These are phyloP conservation scores for Cryphonectria japonica DNA, from an alignment of 2,329 filamentous ascomycete genomes.

Conservation along the genomic window DNA sequence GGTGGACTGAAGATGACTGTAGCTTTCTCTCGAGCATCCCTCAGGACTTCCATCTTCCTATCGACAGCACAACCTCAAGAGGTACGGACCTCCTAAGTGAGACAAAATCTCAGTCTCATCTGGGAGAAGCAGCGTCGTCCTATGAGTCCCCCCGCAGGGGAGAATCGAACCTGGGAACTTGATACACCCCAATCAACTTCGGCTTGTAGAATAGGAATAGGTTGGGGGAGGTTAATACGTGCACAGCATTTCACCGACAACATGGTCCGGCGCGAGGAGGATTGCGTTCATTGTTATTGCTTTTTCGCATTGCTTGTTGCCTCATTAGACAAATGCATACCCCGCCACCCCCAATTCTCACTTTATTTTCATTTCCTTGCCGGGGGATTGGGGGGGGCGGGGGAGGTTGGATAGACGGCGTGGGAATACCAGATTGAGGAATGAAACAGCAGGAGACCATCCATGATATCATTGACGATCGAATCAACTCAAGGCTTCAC, in stretches of 20 bases:
- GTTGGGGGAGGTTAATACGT: background rate
- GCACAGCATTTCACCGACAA: background rate
- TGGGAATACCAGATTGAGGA: background rate
- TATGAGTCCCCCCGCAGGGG: background rate
- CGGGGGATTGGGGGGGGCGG: background rate
- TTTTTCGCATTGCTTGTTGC: constrained; percentile 1
- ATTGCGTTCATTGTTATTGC: background rate
- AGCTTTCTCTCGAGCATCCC: background rate
- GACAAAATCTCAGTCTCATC: background rate
- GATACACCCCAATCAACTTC: background rate
- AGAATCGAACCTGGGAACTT: background rate
- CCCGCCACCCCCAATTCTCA: too few relatives aligned
- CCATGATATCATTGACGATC: background rate
- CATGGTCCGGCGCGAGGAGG: background rate
- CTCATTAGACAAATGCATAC: background rate
- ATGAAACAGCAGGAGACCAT: background rate
- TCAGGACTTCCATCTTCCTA: background rate
- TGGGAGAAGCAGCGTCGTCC: background rate
- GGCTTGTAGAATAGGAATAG: background rate
- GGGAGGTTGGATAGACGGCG: background rate
- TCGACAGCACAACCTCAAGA: background rate
- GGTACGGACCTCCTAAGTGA: background rate
- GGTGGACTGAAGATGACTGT: background rate
- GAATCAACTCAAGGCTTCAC: background rate
- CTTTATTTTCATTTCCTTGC: background rate